A percentile compares a stretch with the other conserved stretches of the same genome.
phyloP scores from a whole-genome alignment of 1,284 basidiomycete species.

The Gomphus bonarii region DNA sequence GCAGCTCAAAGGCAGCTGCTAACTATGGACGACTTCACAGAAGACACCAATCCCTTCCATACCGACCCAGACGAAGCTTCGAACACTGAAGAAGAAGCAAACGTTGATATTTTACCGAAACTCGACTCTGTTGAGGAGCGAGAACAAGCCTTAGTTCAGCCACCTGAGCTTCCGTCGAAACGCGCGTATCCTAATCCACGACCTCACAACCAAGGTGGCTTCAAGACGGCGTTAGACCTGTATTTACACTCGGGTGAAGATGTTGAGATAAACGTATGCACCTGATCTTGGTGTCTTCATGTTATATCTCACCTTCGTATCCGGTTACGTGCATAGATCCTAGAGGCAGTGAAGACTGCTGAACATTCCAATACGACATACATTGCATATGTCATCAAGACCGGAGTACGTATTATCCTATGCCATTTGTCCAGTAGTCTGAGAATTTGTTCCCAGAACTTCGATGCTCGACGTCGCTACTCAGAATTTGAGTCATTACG shows the following conservation, averaged over 20 bases:
- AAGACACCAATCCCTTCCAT: slow-evolving; percentile 76
- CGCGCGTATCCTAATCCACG: slow-evolving; percentile 44
- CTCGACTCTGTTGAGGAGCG: slow-evolving; percentile 25
- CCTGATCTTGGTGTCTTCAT: not conserved
- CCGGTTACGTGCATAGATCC: slow-evolving; percentile 45
- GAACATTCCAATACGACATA: slow-evolving; percentile 81
- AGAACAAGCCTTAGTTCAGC: slow-evolving; percentile 26
- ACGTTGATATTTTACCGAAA: slow-evolving; percentile 38
- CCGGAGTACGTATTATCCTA: slow-evolving; percentile 56
- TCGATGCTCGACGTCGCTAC: slow-evolving; percentile 86
- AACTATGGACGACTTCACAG: slow-evolving; percentile 50
- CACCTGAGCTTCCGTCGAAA: slow-evolving; percentile 29
- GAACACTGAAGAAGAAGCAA: slow-evolving; percentile 48
- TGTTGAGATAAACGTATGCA: slow-evolving; percentile 61
- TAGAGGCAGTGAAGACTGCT: slow-evolving; percentile 91
- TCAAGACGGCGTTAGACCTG: slow-evolving; percentile 65
- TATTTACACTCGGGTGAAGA: slow-evolving; percentile 74
- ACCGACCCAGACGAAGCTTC: slow-evolving; percentile 51
- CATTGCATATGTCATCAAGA: slow-evolving; percentile 89
- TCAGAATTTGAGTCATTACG: slow-evolving; percentile 96
- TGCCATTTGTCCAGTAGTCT: slow-evolving; percentile 9
- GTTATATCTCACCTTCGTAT: slow-evolving; percentile 3
- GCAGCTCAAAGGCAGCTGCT: not conserved
- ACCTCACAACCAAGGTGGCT: slow-evolving; percentile 39
- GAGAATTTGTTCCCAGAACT: slow-evolving; percentile 37